Evolutionary conservation across 371 early-diverging fungal species (phyloP).

Genomic region (Mortierella sp.): DNA sequence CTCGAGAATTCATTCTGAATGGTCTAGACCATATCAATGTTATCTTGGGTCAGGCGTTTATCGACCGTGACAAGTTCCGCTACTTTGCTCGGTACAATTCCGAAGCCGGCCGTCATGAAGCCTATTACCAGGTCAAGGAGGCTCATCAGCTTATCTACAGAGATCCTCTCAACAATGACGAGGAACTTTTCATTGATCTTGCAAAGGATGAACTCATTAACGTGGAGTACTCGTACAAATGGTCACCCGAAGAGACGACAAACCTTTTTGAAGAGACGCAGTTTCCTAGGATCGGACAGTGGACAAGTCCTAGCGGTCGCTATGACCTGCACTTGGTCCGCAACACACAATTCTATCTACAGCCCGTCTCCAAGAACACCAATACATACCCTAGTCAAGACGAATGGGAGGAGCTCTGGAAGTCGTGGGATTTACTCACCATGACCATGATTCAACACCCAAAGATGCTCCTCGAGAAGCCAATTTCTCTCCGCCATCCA

Average conservation of each 20-base stretch:
- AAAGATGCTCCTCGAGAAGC: slow-evolving; percentile 69
- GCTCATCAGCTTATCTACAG: slow-evolving; percentile 62
- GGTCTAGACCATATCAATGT: slow-evolving; percentile 81
- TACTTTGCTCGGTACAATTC: slow-evolving; percentile 82
- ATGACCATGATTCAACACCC: slow-evolving; percentile 65
- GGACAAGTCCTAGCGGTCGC: slow-evolving; percentile 68
- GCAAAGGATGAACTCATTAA: slow-evolving; percentile 84
- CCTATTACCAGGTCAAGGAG: slow-evolving; percentile 73
- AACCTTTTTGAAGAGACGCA: slow-evolving; percentile 65
- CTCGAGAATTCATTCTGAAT: slow-evolving; percentile 87
- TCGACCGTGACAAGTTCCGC: slow-evolving; percentile 70
- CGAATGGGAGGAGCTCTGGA: slow-evolving; percentile 87
- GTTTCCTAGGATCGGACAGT: slow-evolving; percentile 65
- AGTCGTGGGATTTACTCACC: slow-evolving; percentile 81
- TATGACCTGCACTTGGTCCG: slow-evolving; percentile 82
- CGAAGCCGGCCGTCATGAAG: slow-evolving; percentile 81
- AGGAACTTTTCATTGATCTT: slow-evolving; percentile 54
- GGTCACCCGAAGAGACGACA: slow-evolving; percentile 66
- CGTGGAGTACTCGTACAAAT: slow-evolving; percentile 91
- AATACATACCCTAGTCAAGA: slow-evolving; percentile 36
- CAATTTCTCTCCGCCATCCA: slow-evolving; percentile 88
- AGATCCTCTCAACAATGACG: slow-evolving; percentile 11
- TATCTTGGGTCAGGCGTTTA: slow-evolving; percentile 66
- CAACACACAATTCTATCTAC: slow-evolving; percentile 74
- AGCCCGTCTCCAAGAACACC: slow-evolving; percentile 17